Evolutionary conservation across 1,139 yeast species (phyloP), one percentile per base, ranked within the genome.

Genomic region (Protomyces inouyei): DNA sequence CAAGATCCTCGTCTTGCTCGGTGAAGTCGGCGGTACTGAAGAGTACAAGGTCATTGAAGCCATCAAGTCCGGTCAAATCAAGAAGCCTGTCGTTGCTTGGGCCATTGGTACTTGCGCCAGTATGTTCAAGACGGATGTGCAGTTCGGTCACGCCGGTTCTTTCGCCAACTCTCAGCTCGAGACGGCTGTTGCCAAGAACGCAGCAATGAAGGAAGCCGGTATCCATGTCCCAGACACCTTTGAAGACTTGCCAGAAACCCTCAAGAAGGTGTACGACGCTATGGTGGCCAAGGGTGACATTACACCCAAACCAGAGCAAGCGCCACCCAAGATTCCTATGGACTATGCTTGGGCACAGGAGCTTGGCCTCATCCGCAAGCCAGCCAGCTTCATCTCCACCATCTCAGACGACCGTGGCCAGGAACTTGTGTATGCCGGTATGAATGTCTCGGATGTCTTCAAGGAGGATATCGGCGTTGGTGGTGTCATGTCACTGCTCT

Each of bases 341-440:
- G 81, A 78, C 71, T 78, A 78, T 73, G 74, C 80, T 53, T 79
- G 81, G 81, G 81, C 81, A 55, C 79, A 78, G 72, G 79, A 78
- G 71, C 76, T 78, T 53, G 81, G 81, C 57, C 75, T 78, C 63
- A 77, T 78, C 67, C 76, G 81, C 69, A 79, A 78, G 73, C 81
- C 82, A 12, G 81, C 81, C 60, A 78, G 80, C 23, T 78, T 78
- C 71, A 78, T 79, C 69, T 78, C 80, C 64, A 79, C 81, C 51
- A 78, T 78, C 67, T 78, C 82, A 54, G 81, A 78, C 67, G 81
- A 78, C 69, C 78, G 81, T 69, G 81, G 81, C 53, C 80, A 78
- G 70, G 81, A 78, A 73, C 75, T 78, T 57, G 72, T 76, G 48
- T 78, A 78, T 69, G 81, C 81, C 21, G 81, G 81, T 55, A 76